These are phyloP conservation scores for Jaminaea rosea DNA, from an alignment of 1,284 basidiomycete genomes.

Conservation along the genomic window DNA sequence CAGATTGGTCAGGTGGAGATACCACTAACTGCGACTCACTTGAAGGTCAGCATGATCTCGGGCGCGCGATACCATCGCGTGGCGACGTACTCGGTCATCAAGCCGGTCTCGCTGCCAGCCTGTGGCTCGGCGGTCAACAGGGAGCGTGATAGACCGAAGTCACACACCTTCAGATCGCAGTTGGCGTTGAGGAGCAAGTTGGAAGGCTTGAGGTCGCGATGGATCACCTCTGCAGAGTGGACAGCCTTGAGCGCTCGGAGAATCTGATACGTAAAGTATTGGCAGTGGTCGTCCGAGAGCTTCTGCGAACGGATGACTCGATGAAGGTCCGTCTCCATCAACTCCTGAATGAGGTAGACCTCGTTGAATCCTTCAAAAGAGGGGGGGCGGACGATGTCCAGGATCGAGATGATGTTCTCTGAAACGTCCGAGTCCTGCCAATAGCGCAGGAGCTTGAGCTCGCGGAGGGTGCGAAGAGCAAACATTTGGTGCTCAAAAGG, in stretches of 20 bases:
- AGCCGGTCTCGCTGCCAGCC: slow-evolving; percentile 8
- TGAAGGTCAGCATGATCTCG: slow-evolving; percentile 35
- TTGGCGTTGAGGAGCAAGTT: slow-evolving; percentile 92
- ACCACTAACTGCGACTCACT: no score
- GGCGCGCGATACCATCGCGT: slow-evolving; percentile 38
- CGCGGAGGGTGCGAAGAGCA: slow-evolving; percentile 42
- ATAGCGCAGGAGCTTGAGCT: slow-evolving; percentile 44
- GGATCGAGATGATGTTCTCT: slow-evolving; percentile 22
- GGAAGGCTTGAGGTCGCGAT: slow-evolving; percentile 89
- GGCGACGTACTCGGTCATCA: slow-evolving; percentile 42
- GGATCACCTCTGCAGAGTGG: slow-evolving; percentile 86
- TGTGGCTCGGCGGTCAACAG: slow-evolving; percentile 7
- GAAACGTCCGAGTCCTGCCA: slow-evolving; percentile 41
- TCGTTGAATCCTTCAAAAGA: slow-evolving; percentile 20
- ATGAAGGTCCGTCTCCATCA: slow-evolving; percentile 78
- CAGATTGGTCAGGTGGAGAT: no score
- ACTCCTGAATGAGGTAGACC: slow-evolving; percentile 55
- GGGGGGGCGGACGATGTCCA: slow-evolving; percentile 30
- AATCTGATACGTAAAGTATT: slow-evolving; percentile 58
- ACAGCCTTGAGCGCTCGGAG: slow-evolving; percentile 84
- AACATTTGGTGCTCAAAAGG: slow-evolving; percentile 48
- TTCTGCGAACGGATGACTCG: slow-evolving; percentile 77
- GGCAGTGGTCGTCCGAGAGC: slow-evolving; percentile 48
- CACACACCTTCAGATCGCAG: slow-evolving; percentile 62
- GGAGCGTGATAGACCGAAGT: slow-evolving; percentile 26